Base-by-base conservation (phyloP, 352 stramenopile genomes). In the Detonula confervacea region DNA sequence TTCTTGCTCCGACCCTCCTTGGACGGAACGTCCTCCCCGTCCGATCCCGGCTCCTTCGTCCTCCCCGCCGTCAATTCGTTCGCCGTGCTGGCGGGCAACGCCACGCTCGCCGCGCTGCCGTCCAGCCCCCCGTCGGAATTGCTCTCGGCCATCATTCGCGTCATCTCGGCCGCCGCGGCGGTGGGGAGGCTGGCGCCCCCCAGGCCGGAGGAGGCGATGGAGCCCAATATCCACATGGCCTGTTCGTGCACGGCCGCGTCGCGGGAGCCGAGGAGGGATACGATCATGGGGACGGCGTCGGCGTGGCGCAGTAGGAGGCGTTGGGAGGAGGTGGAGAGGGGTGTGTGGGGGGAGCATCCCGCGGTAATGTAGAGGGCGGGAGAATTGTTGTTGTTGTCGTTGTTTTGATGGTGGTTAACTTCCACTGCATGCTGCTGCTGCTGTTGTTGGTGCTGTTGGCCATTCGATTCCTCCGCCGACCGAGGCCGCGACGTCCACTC, bases 201-300 rank as follows among this genome's bases (percentile, higher is more conserved):
- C 4, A 86, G 82, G 30, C 90, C 88, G 20, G 84, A 80, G 6
- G 81, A 80, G 12, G 85, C 85, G 57, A 94, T 88, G 67, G 77
- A 91, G 29, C 88, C 88, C 42, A 93, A 67, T 67, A 92, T 91
- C 88, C 88, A 93, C 65, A 87, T 84, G 6, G 86, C 79, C 68
- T 94, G 87, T 78, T 94, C 89, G 46, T 88, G 87, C 11, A 92
- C 81, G 27, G 85, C 77, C n/a, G 54, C 62, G 37, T 91, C 83
- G 4, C 29, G 29, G 74, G 76, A 88, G 1, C 68, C 83, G 2
- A 94, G 54, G 9, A 94, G 52, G 1, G 77, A 88, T 72, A 92
- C 89, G 1, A 92, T 72, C 5, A 81, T 92, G 11, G 87, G 83
- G 46, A 94, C 87, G 4, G 89, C 89, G 74, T 92, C 87, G 8